Evolutionary conservation across 495 filamentous ascomycete genomes (phyloP).

Genomic region (Daldinia decipiens): DNA sequence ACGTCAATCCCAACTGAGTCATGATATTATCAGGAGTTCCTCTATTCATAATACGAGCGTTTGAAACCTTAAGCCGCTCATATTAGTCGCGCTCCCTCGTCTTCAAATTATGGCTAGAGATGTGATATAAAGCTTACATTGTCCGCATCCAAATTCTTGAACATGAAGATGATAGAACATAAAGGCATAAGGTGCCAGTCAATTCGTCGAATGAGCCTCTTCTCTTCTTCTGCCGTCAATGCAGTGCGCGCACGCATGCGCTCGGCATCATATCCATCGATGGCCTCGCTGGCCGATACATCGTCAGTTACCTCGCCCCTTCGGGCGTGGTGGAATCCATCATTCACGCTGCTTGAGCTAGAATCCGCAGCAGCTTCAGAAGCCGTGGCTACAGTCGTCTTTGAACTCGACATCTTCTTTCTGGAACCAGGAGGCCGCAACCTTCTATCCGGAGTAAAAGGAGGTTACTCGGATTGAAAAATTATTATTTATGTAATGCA

Average conservation of each 20-base stretch:
- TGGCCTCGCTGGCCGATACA: conserved; percentile 35
- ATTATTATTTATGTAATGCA: conserved; percentile 6
- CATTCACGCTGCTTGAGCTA: conserved; percentile 39
- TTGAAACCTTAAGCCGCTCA: conserved; percentile 45
- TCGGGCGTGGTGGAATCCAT: conserved; percentile 40
- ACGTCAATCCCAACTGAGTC: conserved; percentile 53
- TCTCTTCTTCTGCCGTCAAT: conserved; percentile 56
- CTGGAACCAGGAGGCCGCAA: neutral
- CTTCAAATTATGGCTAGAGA: neutral
- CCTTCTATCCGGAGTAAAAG: neutral
- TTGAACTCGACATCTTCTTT: conserved; percentile 31
- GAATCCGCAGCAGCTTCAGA: conserved; percentile 27
- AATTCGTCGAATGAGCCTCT: conserved; percentile 55
- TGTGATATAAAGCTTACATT: conserved; percentile 48
- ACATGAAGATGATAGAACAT: conserved; percentile 57
- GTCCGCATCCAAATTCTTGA: conserved; percentile 56
- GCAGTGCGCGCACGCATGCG: conserved; percentile 54
- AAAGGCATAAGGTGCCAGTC: conserved; percentile 59
- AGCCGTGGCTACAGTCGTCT: conserved; percentile 40
- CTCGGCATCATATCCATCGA: conserved; percentile 54
- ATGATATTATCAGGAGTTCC: conserved; percentile 57
- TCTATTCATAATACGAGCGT: conserved; percentile 55
- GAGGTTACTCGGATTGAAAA: neutral
- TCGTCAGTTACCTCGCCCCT: conserved; percentile 41
- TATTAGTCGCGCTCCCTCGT: neutral